Percentiles rank a stretch among this genome's conserved stretches.
These are phyloP conservation scores for Chimonanthus praecox DNA, from an alignment of 164 flowering plant species.

Conservation along the genomic window DNA sequence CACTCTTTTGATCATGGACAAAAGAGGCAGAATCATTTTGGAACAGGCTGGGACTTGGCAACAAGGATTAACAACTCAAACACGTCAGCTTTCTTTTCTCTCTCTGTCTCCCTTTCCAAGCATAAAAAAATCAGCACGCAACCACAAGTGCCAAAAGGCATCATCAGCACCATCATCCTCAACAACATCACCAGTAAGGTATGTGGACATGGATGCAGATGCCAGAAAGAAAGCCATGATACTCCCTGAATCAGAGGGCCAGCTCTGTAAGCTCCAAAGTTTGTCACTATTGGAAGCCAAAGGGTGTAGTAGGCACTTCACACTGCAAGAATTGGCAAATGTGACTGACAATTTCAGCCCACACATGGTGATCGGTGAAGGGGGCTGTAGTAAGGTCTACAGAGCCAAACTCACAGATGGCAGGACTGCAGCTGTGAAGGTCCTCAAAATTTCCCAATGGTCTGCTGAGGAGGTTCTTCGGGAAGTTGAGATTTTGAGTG, in stretches of 20 bases:
- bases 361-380: slow-evolving; percentile 31
- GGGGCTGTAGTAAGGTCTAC: slow-evolving; percentile 28
- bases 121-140: not conserved
- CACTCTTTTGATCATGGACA: slow-evolving; percentile 33
- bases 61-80: slow-evolving; percentile 26
- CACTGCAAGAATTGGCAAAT: slow-evolving; percentile 19
- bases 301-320: slow-evolving; percentile 23
- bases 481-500: slow-evolving; percentile 34
- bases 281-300: slow-evolving; percentile 22
- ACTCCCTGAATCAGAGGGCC: not conserved
- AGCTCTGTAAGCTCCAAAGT: slow-evolving; percentile 13
- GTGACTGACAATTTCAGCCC: slow-evolving; percentile 34
- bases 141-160: slow-evolving; percentile 15
- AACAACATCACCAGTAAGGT: slow-evolving; percentile 10
- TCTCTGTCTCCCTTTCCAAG: slow-evolving; percentile 4
- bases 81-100: slow-evolving; percentile 3
- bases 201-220: not conserved
- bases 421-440: slow-evolving; percentile 33
- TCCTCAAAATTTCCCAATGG: slow-evolving; percentile 16
- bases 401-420: slow-evolving; percentile 28
- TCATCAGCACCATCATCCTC: slow-evolving; percentile 23
- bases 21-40: slow-evolving; percentile 27
- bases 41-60: slow-evolving; percentile 32
- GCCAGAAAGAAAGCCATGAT: slow-evolving; percentile 5
- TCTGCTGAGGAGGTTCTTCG: slow-evolving; percentile 26